Evolutionary conservation across 2,329 filamentous ascomycete species (phyloP).

Genomic region (Septoria petroselini): DNA sequence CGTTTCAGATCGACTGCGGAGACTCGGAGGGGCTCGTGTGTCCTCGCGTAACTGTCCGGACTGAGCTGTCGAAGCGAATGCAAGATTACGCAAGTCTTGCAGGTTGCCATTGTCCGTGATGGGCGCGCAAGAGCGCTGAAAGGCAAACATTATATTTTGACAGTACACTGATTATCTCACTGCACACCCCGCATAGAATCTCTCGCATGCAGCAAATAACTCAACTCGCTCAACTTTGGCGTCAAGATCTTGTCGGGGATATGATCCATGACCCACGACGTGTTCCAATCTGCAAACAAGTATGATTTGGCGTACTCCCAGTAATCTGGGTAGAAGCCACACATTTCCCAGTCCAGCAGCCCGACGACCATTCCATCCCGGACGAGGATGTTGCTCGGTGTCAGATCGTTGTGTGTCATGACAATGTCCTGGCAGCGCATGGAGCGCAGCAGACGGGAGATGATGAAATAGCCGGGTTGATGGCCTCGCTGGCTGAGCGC

Average conservation of each 20-base stretch:
- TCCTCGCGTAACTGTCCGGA: too few relatives aligned
- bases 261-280: constrained; percentile 9
- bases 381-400: constrained; percentile 24
- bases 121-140: too few relatives aligned
- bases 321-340: constrained; percentile 21
- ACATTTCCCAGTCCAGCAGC: constrained; percentile 24
- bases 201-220: constrained; percentile 9
- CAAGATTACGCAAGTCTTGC: too few relatives aligned
- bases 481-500: constrained; percentile 1
- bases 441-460: constrained; percentile 5
- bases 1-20: too few relatives aligned
- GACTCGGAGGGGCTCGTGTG: too few relatives aligned
- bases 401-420: constrained; percentile 25
- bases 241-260: constrained; percentile 14
- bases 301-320: constrained; percentile 20
- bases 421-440: constrained; percentile 12
- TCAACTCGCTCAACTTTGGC: constrained; percentile 6
- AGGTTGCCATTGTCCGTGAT: too few relatives aligned
- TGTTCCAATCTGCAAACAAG: constrained; percentile 14
- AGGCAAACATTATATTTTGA: too few relatives aligned
- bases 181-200: constrained; percentile 4
- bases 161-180: too few relatives aligned
- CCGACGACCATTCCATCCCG: constrained; percentile 17
- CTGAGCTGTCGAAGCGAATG: too few relatives aligned
- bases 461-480: constrained; percentile 7